Percentiles rank a stretch among this genome's conserved stretches.
These are phyloP conservation scores for Penicillium aurantiogriseum DNA, from an alignment of 2,329 filamentous ascomycete genomes.

Conservation along the genomic window DNA sequence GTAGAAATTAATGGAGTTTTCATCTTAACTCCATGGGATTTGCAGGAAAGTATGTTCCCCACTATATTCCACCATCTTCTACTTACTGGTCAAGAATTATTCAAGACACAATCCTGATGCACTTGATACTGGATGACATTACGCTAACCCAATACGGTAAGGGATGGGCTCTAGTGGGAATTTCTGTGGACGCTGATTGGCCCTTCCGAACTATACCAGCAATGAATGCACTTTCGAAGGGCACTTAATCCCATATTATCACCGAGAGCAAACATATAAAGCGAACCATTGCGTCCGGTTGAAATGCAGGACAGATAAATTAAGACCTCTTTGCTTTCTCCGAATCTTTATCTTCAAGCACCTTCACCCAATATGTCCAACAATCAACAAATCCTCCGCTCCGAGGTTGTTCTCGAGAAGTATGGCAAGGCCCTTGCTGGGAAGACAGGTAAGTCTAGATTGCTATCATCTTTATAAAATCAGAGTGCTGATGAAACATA, in stretches of 20 bases:
- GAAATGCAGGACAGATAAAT: neutral
- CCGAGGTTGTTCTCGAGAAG: slow-evolving; percentile 20
- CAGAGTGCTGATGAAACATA: too few species aligned
- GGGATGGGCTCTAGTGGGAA: too few species aligned
- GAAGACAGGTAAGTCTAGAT: slow-evolving; percentile 15
- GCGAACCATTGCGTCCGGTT: rapidly evolving
- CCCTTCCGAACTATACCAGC: neutral
- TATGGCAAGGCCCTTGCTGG: slow-evolving; percentile 19
- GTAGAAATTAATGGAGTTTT: neutral
- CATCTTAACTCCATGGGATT: neutral
- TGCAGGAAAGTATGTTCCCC: too few species aligned
- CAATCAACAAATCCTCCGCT: slow-evolving; percentile 17
- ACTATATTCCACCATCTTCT: neutral
- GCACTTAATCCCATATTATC: neutral
- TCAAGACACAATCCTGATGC: neutral
- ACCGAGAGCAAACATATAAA: neutral
- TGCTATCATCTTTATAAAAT: neutral
- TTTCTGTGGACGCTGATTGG: neutral
- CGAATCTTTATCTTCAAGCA: neutral
- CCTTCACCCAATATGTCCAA: slow-evolving; percentile 6
- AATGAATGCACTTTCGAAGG: neutral
- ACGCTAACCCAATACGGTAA: slow-evolving; percentile 8
- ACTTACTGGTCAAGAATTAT: too few species aligned
- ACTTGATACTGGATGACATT: slow-evolving; percentile 8
- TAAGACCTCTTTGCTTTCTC: neutral